Evolutionary conservation across 176 grass and related monocot species (phyloP).

Genomic region (Zoysia japonica): DNA sequence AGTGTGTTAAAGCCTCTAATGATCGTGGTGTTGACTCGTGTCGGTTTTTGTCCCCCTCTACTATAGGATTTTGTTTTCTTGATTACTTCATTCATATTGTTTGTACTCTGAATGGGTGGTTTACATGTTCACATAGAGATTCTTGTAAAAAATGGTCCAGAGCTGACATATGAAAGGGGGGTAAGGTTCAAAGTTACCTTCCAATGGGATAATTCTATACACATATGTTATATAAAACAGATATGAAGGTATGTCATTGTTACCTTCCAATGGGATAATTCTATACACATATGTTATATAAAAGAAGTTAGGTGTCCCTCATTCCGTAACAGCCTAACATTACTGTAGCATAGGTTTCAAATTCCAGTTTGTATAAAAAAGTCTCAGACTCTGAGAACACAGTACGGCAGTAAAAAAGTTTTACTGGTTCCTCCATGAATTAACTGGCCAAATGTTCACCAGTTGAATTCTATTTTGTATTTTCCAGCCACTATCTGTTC

Average conservation of each 20-base stretch:
- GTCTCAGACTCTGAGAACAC: neutral
- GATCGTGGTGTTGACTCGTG: neutral
- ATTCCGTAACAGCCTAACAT: neutral
- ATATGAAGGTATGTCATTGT: neutral
- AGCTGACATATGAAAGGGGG: neutral
- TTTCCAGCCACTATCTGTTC: neutral
- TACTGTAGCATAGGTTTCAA: neutral
- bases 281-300: neutral
- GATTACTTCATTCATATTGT: neutral
- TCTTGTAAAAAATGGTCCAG: neutral
- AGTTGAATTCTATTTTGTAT: neutral
- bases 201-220: neutral
- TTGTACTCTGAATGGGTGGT: neutral
- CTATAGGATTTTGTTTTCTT: neutral
- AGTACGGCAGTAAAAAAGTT: neutral
- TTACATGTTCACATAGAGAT: neutral
- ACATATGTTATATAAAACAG: neutral
- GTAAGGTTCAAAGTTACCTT: neutral
- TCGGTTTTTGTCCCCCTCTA: neutral
- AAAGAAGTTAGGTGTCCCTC: constrained; percentile 5
- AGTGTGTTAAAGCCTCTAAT: neutral
- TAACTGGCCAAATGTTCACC: neutral
- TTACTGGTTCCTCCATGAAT: neutral
- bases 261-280: neutral
- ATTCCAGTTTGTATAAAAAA: neutral